Evolutionary conservation across 2,329 filamentous ascomycete species (phyloP).

Genomic region (Gnomoniopsis smithogilvyi): DNA sequence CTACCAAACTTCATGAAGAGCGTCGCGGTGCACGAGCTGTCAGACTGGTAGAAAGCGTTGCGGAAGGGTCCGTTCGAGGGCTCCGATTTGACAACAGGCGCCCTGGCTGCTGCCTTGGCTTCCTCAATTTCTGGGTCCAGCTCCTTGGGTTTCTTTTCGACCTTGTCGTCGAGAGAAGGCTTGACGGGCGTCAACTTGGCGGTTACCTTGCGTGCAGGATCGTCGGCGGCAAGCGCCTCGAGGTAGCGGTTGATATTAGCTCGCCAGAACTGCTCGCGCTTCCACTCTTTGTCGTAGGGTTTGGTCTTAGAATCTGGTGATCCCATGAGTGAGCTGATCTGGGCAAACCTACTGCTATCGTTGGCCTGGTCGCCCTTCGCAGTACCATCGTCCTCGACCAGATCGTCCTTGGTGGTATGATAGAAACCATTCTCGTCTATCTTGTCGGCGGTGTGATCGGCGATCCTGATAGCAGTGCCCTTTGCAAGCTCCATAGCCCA

Average conservation of each 20-base stretch:
- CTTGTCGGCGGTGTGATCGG: constrained; percentile 32
- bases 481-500: constrained; percentile 47
- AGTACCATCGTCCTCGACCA: constrained; percentile 19
- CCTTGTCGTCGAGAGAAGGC: constrained; percentile 24
- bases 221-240: constrained; percentile 40
- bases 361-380: constrained; percentile 3
- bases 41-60: constrained; percentile 39
- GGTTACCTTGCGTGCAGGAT: constrained; percentile 44
- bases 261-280: constrained; percentile 43
- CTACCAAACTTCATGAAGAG: constrained; percentile 38
- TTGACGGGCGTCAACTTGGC: constrained; percentile 31
- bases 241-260: constrained; percentile 44
- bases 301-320: constrained; percentile 22
- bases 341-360: background rate
- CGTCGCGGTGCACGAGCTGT: constrained; percentile 32
- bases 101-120: background rate
- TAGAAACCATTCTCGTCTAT: constrained; percentile 42
- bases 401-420: constrained; percentile 34
- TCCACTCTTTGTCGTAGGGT: constrained; percentile 29
- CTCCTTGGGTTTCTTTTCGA: constrained; percentile 11
- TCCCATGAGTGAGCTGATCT: constrained; percentile 6
- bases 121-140: background rate
- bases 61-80: constrained; percentile 25
- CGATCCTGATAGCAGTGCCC: constrained; percentile 33
- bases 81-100: background rate